Base-by-base conservation (phyloP, 2,329 filamentous ascomycete genomes). In the Westerdykella ornata region DNA sequence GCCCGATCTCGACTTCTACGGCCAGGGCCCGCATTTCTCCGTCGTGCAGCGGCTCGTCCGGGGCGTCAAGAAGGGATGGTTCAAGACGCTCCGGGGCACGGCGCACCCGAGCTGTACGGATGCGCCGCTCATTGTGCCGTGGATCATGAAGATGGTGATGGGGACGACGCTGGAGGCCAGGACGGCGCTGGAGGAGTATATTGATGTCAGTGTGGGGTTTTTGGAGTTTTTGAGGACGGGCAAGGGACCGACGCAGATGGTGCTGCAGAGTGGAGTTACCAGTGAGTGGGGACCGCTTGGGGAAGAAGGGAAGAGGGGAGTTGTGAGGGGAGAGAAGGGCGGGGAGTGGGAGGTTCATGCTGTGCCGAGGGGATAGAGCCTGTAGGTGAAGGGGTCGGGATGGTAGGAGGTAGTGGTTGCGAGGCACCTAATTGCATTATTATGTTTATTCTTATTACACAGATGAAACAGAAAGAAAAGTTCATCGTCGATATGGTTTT, bases 101-200 rank as follows among this genome's bases (percentile, higher is more conserved):
- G 60, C 78, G 0, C 81, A 85, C 52, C 79, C 81, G 0, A 78
- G 74, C 8, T 76, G 82, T 15, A 83, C 81, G 0, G 81, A 84
- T 53, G 81, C 81, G 13, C 80, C 81, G 0, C 67, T 84, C 2
- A 71, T 85, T 6, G 74, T 82, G 45, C 81, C 81, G 0, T 63
- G 74, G 38, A 64, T 84, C 19, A 68, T 84, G 34, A 72, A 75
- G 42, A 75, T 77, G 67, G 77, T 77, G 0, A 83, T 80, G 0
- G 78, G 79, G 0, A 76, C 80, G 0, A 74, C 69, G 1, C 71
- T 82, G n/a, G 66, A 78, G 40, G 74, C 74, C 1, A 68, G 68
- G 33, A 70, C 77, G 42, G 80, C 77, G 1, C 57, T 84, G 32
- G 58, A 66, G 20, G 73, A 82, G 59, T 84, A 84, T 50, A 77